Evolutionary conservation across 352 stramenopile genomes (phyloP), one percentile per base, ranked within the genome.

Genomic region (Phytophthora cajani): DNA sequence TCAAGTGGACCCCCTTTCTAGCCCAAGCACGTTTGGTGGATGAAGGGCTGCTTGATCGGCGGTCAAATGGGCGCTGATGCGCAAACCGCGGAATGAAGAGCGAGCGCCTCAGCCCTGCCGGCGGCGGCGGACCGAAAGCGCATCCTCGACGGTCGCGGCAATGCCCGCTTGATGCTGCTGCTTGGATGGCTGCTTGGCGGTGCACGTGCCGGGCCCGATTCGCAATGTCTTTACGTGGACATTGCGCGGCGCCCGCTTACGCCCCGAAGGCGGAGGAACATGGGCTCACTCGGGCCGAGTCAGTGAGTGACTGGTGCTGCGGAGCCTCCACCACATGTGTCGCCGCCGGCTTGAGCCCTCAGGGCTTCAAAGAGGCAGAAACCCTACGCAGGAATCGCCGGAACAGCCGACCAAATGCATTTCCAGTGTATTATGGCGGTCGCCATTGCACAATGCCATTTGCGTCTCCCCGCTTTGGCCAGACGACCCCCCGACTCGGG

Each of bases 181-280:
- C 63, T 65, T 70, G 55, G 63, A 27, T 70, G 63, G 55, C 47
- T 68, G 65, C 40, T 58, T 62, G 40, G 58, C 8, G 59, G 58
- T 72, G 58, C 65, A 72, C 59, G 65, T 42, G 67, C 67, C 60
- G 30, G 60, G 30, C 66, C 16, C n/a, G 33, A 9, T 52, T 52
- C 36, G 67, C 61, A 61, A 62, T 55, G 14, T 73, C 53, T 73
- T 60, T 69, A 53, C 50, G 11, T 44, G 32, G 6, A 61, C 30
- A 63, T 69, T 73, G 61, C 67, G 67, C 60, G 60, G 60, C 67
- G 21, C 55, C 7, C 60, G 67, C 60, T 73, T 73, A 61, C 61
- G 23, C 27, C 14, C 33, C 50, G 44, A 69, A 47, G 58, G 52
- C 47, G 40, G 50, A 64, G 62, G 36, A 69, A 62, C 42, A 46